Conservation (phyloP, 352 stramenopile genomes). For the Salisapilia sapeloensis region DNA sequence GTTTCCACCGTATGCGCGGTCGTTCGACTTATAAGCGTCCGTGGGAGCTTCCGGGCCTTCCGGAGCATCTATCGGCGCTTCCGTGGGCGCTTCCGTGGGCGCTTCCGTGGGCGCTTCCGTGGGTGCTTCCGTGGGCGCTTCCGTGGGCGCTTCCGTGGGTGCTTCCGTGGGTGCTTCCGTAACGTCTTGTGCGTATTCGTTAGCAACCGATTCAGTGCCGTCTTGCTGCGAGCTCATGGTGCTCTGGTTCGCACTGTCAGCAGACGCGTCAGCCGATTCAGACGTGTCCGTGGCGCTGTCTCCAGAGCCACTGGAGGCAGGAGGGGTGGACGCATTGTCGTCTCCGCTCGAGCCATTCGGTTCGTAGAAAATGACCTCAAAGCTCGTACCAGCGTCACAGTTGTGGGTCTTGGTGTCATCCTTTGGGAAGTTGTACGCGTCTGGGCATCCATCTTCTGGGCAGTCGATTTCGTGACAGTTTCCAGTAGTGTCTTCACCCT, state of each 20-base stretch:
- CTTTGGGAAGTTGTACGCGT: constrained; percentile 46
- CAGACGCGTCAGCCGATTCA: no score
- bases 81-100: constrained; percentile 1
- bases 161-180: constrained; percentile 6
- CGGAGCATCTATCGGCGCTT: constrained; percentile 1
- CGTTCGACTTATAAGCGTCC: no score
- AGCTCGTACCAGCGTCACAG: constrained; percentile 14
- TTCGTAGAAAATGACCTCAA: constrained; percentile 18
- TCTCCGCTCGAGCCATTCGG: no score
- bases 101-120: constrained; percentile 5
- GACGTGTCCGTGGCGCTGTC: no score
- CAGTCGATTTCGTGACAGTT: constrained; percentile 28
- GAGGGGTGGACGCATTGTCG: no score
- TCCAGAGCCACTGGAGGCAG: no score
- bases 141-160: constrained; percentile 1
- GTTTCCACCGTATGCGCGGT: no score
- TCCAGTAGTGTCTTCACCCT: constrained; percentile 4
- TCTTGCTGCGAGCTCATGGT: no score
- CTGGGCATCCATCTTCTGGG: constrained; percentile 23
- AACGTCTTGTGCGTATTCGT: no score
- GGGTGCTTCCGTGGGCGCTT: constrained; percentile 2
- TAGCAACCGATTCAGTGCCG: no score
- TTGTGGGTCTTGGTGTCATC: constrained; percentile 33
- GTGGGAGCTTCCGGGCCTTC: constrained; percentile 4
- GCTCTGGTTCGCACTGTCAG: no score